Evolutionary conservation across 2,329 filamentous ascomycete genomes (phyloP).

Genomic region (Cladosporium austrohemisphaericum): DNA sequence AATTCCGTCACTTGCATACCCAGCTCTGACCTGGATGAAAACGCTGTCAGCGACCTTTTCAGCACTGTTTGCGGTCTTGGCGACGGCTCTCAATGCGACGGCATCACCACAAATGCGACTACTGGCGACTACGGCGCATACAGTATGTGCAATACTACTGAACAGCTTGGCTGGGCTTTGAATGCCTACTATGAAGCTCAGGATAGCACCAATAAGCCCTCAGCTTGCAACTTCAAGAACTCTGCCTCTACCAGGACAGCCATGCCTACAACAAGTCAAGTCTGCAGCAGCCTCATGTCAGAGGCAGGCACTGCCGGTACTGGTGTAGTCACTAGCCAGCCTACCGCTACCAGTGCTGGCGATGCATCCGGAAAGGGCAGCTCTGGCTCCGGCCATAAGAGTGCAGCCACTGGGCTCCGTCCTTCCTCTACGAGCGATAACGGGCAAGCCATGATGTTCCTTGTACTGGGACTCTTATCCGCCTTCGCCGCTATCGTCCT

Average conservation of each 20-base stretch:
- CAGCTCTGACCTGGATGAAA: conserved; percentile 44
- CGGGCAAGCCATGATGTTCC: conserved; percentile 22
- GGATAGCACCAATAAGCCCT: conserved; percentile 38
- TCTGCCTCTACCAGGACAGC: conserved; percentile 55
- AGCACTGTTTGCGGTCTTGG: conserved; percentile 63
- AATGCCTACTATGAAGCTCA: conserved; percentile 67
- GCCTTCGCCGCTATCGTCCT: conserved; percentile 33
- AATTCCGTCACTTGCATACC: conserved; percentile 68
- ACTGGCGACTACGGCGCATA: conserved; percentile 71
- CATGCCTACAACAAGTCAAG: conserved; percentile 42
- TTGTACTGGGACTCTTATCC: conserved; percentile 26
- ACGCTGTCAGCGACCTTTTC: conserved; percentile 61
- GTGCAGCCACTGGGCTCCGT: conserved; percentile 22
- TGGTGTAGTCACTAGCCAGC: conserved; percentile 49
- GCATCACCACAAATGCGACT: conserved; percentile 64
- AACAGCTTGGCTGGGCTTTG: conserved; percentile 71
- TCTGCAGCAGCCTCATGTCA: conserved; percentile 58
- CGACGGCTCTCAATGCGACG: conserved; percentile 56
- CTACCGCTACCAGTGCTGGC: conserved; percentile 39
- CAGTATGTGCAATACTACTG: conserved; percentile 67
- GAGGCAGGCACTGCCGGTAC: conserved; percentile 61
- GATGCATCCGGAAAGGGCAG: conserved; percentile 24
- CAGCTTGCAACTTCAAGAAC: conserved; percentile 70
- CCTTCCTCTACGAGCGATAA: conserved; percentile 23
- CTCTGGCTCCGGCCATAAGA: conserved; percentile 19